phyloP scores from a whole-genome alignment of 2,329 filamentous ascomycete species.

The Clonostachys rhizophaga region DNA sequence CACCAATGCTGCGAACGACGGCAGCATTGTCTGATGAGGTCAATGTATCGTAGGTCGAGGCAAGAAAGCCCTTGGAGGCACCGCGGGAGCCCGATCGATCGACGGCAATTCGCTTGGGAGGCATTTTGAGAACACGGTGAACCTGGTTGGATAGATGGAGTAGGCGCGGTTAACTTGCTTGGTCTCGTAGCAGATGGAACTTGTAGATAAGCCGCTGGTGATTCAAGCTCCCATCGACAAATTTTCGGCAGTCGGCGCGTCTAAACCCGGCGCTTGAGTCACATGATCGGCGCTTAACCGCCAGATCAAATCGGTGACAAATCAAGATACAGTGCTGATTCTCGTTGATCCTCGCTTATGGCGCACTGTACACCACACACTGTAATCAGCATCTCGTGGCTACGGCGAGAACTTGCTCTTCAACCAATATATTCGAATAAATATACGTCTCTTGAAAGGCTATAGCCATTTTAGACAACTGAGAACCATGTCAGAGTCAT shows the following conservation, averaged over 20 bases:
- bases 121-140: conserved; percentile 48
- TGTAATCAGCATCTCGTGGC: no score
- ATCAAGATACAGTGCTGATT: no score
- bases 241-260: background rate
- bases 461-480: background rate
- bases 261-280: background rate
- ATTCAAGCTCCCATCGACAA: background rate
- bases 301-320: no score
- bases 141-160: background rate
- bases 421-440: background rate
- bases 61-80: conserved; percentile 46
- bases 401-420: no score
- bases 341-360: no score
- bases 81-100: conserved; percentile 36
- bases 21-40: conserved; percentile 65
- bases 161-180: background rate
- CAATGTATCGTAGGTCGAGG: conserved; percentile 55
- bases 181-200: background rate
- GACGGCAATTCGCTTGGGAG: conserved; percentile 55
- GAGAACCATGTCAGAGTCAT: background rate
- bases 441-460: background rate
- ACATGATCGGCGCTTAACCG: background rate
- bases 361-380: no score
- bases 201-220: background rate
- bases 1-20: conserved; percentile 61